These are phyloP conservation scores for Eucalyptus shirleyi DNA, from an alignment of 345 rosid species.

Conservation along the genomic window DNA sequence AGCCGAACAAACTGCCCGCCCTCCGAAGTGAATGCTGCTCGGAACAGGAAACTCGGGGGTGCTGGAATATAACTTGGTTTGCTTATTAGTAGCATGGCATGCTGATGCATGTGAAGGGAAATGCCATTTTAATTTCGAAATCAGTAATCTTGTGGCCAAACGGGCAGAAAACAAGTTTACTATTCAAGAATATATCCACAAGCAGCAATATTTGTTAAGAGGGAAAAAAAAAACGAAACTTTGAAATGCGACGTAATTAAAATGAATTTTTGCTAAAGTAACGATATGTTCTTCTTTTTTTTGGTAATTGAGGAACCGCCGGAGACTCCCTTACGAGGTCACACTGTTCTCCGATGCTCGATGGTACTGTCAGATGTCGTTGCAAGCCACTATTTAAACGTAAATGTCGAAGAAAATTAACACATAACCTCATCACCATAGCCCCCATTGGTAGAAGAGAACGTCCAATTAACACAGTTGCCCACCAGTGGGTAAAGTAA, in stretches of 20 bases:
- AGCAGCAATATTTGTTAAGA: neutral
- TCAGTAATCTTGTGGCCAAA: neutral
- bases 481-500: accelerated
- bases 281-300: accelerated
- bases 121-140: neutral
- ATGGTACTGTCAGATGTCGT: accelerated
- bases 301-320: accelerated
- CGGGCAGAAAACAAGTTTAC: neutral
- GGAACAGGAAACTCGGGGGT: neutral
- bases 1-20: neutral
- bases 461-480: accelerated
- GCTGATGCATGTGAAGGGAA: neutral
- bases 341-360: accelerated
- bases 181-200: neutral
- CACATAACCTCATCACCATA: too few species aligned
- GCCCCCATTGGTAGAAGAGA: too few species aligned
- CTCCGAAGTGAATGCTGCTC: neutral
- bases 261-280: neutral
- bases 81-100: neutral
- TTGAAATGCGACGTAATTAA: neutral
- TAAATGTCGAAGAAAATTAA: too few species aligned
- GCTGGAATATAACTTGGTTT: neutral
- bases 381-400: too few species aligned
- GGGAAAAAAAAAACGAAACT: neutral
- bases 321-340: too few species aligned